These are phyloP conservation scores for Globisporangium uncinulatum DNA, from an alignment of 352 stramenopile species.

Conservation along the genomic window DNA sequence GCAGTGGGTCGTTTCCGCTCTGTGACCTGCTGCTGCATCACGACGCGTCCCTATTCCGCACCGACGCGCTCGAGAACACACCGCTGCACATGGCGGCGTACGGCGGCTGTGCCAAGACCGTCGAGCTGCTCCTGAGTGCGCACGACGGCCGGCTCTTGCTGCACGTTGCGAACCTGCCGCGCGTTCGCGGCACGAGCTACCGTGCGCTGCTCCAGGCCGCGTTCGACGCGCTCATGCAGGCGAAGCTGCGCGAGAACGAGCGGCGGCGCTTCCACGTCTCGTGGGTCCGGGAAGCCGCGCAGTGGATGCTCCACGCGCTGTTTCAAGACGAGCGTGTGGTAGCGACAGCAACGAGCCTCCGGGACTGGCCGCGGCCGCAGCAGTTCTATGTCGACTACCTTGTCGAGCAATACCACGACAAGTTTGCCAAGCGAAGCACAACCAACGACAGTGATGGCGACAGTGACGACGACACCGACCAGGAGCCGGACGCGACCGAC, in stretches of 20 bases:
- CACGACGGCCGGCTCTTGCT: conserved; percentile 45
- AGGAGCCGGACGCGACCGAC: conserved; percentile 31
- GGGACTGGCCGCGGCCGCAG: conserved; percentile 18
- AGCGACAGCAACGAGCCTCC: neutral
- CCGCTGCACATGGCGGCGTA: conserved; percentile 62
- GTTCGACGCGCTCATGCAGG: conserved; percentile 42
- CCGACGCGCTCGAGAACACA: conserved; percentile 66
- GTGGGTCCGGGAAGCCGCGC: conserved; percentile 53
- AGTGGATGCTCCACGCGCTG: conserved; percentile 33
- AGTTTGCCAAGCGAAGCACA: conserved; percentile 13
- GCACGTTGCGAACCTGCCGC: conserved; percentile 37
- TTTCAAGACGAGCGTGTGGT: conserved; percentile 10
- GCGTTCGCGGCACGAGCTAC: conserved; percentile 24
- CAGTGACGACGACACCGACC: conserved; percentile 16
- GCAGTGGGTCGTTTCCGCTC: conserved; percentile 42
- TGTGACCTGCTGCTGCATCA: conserved; percentile 35
- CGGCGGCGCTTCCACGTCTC: conserved; percentile 53
- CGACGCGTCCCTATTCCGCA: conserved; percentile 33
- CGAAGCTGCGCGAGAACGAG: conserved; percentile 61
- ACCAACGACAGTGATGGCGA: conserved; percentile 24
- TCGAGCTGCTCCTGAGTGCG: conserved; percentile 31
- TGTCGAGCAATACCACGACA: conserved; percentile 34
- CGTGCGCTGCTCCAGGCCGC: conserved; percentile 27
- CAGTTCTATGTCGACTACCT: conserved; percentile 45
- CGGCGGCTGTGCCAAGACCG: conserved; percentile 34